Evolutionary conservation across 176 grass and related monocot genomes (phyloP), one percentile per base, ranked within the genome.

Genomic region (Thinopyrum elongatum): DNA sequence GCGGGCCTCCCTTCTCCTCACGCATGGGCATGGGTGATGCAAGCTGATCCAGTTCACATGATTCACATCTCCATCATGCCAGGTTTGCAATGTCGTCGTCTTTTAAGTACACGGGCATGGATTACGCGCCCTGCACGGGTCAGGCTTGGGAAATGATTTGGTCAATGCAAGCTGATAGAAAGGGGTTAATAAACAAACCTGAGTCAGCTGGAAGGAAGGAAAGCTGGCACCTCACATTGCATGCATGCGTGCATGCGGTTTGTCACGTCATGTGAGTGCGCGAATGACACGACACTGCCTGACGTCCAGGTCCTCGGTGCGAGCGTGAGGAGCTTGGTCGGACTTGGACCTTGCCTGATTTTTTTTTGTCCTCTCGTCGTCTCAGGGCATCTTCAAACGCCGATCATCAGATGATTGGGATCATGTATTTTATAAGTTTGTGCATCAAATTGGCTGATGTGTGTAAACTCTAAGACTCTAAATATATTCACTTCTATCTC

Each of bases 221-320:
- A 53, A 74, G 49, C 58, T 66, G 82, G 22, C 59, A 23, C 41
- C 39, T 51, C 72, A n/a, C 46, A 17, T 21, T 60, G 33, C 63
- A 30, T 30, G 13, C 5, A 62, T 21, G 57, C 26, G 28, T 41
- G 34, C 42, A 28, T 21, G 44, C 58, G 10, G 77, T 65, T 84
- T 84, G 64, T 65, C 87, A 29, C 53, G 65, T 79, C 74, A 84
- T 38, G 65, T 25, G 7, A 25, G 65, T 80, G 58, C 35, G 23
- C 33, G 57, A 59, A 33, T 35, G 76, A 61, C 31, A 16, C 14
- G 69, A 72, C 69, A 71, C 68, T 71, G 21, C 1, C 53, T 25
- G 53, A 33, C 53, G 10, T 6, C 10, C 3, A 78, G 19, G 58
- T 31, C 28, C 7, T 75, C 14, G 10, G 74, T 33, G 17, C 74